A percentile compares a stretch with the other conserved stretches of the same genome.
Conservation (phyloP, 345 rosid species). For the Passiflora organensis region DNA sequence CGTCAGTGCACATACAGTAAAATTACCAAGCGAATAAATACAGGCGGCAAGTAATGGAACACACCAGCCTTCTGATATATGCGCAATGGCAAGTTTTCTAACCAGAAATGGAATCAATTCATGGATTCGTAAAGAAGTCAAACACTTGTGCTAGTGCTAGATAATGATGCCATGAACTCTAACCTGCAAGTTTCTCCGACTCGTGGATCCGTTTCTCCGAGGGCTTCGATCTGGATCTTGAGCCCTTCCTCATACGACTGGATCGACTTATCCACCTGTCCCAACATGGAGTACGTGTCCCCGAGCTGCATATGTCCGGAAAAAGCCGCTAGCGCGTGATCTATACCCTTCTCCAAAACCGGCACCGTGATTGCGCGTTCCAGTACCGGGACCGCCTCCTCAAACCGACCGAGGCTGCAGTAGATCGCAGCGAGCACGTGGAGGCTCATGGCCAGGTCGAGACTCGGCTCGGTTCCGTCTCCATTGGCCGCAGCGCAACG, state of each 20-base stretch:
- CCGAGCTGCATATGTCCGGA: conserved; percentile 98
- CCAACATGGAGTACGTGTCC: conserved; percentile 95
- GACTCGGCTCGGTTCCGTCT: conserved; percentile 55
- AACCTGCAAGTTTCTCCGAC: conserved; percentile 99
- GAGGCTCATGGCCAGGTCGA: conserved; percentile 91
- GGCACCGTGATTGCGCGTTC: conserved; percentile 84
- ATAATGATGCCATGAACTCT: background rate
- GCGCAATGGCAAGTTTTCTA: too few relatives aligned
- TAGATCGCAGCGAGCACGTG: conserved; percentile 93
- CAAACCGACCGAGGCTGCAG: conserved; percentile 89
- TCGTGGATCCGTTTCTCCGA: conserved; percentile 92
- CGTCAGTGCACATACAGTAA: background rate
- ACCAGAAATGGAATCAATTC: too few relatives aligned
- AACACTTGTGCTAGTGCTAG: too few relatives aligned
- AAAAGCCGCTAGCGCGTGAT: conserved; percentile 86
- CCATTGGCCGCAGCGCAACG: conserved; percentile 48
- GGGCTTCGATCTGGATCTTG: conserved; percentile 88
- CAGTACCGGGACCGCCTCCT: conserved; percentile 84
- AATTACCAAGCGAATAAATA: background rate
- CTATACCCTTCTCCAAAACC: conserved; percentile 61
- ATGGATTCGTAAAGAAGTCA: too few relatives aligned
- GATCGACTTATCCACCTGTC: conserved; percentile 82
- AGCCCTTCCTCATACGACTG: conserved; percentile 80
- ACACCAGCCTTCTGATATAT: too few relatives aligned
- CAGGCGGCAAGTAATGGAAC: background rate